Evolutionary conservation across 345 rosid genomes (phyloP), one percentile per base, ranked within the genome.

Genomic region (Odontarrhena argentea): DNA sequence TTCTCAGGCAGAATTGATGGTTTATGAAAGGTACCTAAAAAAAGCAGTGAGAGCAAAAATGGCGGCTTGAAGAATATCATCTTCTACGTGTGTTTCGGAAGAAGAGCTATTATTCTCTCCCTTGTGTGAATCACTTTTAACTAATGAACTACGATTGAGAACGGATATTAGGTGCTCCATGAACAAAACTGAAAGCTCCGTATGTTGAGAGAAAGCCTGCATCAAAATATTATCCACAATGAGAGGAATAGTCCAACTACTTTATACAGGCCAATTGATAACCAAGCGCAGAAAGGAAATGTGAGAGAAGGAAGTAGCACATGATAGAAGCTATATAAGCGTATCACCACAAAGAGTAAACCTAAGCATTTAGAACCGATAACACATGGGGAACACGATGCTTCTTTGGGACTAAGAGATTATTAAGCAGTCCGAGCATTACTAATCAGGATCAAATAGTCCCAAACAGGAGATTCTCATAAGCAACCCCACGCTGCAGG

Each of bases 181-280:
- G 71, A 93, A 93, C 64, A 65, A 72, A 77, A 78, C 65, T 15
- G 98, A 88, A 49, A 93, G 96, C 53, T 76, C 81, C 0, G 77
- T 53, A 74, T 93, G 96, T 75, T 90, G 97, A 45, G 98, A 85
- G 74, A 93, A 93, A 65, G 82, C 94, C 97, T 93, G 67, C 36
- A 70, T 62, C 26, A 63, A 66, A 68, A 28, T 41, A 61, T 54
- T 53, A 64, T 49, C 40, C 61, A 67, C 54, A 76, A 68, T 13
- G 54, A 57, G 35, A 36, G 49, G 30, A 15, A 50, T 37, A 1
- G 7, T 54, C 63, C 35, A 53, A 61, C 3, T 35, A 34, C 45
- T 34, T 14, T 37, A 62, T 28, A 46, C 44, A 3, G 66, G 22
- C 45, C 43, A 34, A n/a, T 10, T 51, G 12, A 37, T n/a, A 10